Evolutionary conservation across 2,329 filamentous ascomycete genomes (phyloP).

Genomic region (Cercospora sojina): DNA sequence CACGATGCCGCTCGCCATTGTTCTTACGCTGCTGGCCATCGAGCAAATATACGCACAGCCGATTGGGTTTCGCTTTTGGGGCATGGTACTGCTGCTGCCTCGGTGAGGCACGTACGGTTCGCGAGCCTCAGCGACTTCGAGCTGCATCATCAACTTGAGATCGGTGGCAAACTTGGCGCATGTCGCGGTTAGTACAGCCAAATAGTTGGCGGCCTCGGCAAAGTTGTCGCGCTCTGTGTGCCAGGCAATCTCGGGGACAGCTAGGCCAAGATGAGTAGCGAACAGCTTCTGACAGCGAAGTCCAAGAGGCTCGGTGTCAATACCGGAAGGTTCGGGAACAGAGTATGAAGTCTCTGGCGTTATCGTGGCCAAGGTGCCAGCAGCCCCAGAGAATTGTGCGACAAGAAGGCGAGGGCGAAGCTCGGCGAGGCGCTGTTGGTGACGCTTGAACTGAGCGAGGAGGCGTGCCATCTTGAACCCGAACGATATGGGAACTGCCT

Average conservation of each 20-base stretch:
- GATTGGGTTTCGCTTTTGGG: constrained; percentile 44
- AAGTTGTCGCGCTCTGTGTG: constrained; percentile 36
- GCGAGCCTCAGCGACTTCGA: constrained; percentile 32
- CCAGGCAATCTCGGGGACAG: constrained; percentile 33
- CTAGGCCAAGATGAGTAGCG: constrained; percentile 28
- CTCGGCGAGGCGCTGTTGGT: constrained; percentile 28
- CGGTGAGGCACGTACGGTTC: constrained; percentile 52
- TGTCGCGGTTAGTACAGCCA: constrained; percentile 32
- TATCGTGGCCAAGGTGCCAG: constrained; percentile 35
- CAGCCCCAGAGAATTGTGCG: constrained; percentile 33
- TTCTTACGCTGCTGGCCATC: constrained; percentile 28
- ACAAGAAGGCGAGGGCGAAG: constrained; percentile 30
- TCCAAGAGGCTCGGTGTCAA: constrained; percentile 16
- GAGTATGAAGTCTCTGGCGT: constrained; percentile 22
- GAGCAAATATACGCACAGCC: constrained; percentile 32
- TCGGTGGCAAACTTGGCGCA: constrained; percentile 37
- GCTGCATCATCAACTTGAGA: constrained; percentile 35
- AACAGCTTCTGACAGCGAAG: constrained; percentile 30
- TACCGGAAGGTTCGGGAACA: not conserved
- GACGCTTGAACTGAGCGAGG: constrained; percentile 32
- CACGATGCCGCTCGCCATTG: constrained; percentile 25
- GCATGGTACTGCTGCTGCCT: constrained; percentile 57
- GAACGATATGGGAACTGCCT: constrained; percentile 36
- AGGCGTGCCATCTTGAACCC: constrained; percentile 36
- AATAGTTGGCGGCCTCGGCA: constrained; percentile 29